phyloP scores from a whole-genome alignment of 2,329 filamentous ascomycete genomes.

The Colletotrichum sp. region DNA sequence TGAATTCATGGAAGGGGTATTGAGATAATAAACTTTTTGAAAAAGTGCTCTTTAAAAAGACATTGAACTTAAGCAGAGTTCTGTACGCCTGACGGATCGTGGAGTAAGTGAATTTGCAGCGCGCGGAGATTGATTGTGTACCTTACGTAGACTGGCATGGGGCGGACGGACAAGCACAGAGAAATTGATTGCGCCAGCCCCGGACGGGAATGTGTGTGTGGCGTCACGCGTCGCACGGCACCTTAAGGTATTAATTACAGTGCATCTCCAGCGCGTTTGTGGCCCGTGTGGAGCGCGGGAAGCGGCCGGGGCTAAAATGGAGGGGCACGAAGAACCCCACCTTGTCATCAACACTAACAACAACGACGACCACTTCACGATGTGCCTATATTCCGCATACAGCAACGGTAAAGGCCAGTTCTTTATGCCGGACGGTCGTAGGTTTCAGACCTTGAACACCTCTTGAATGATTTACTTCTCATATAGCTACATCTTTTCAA shows the following conservation, averaged over 20 bases:
- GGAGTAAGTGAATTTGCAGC: neutral
- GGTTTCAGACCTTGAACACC: neutral
- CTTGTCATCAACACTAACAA: neutral
- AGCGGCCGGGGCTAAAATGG: neutral
- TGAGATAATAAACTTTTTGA: neutral
- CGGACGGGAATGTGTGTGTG: neutral
- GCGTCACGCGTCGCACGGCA: constrained; percentile 8
- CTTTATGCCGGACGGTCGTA: neutral
- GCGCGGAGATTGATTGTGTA: neutral
- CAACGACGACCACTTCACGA: neutral
- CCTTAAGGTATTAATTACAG: neutral
- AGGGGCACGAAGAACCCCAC: neutral
- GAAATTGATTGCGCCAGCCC: neutral
- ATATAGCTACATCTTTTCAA: neutral
- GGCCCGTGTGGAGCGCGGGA: neutral
- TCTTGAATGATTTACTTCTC: neutral
- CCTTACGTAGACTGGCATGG: neutral
- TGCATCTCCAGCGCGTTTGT: constrained; percentile 1
- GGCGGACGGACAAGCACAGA: neutral
- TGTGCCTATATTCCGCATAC: neutral
- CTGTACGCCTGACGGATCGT: neutral
- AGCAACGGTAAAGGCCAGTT: neutral
- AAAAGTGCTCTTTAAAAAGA: neutral
- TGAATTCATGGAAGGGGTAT: constrained; percentile 14
- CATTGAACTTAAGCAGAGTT: neutral